These are phyloP conservation scores for Phylloporus sp. DNA, from an alignment of 768 basidiomycete genomes.

Conservation along the genomic window DNA sequence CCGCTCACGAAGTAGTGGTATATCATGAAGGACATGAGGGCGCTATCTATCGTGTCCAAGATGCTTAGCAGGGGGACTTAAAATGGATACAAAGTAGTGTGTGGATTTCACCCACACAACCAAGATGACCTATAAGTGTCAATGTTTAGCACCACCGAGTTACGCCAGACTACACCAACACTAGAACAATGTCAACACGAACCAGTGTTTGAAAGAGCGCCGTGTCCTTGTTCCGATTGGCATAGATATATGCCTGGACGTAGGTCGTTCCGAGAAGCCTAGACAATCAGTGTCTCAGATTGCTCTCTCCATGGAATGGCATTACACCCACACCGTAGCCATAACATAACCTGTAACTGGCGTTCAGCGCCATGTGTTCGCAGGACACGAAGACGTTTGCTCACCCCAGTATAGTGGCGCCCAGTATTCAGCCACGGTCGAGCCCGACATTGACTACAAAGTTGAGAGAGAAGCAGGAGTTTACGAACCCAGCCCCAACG, in stretches of 20 bases:
- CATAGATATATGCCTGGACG: conserved; percentile 4
- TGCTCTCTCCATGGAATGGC: neutral
- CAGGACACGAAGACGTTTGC: neutral
- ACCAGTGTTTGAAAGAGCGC: conserved; percentile 1
- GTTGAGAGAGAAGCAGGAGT: neutral
- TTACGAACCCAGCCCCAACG: neutral
- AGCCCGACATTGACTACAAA: neutral
- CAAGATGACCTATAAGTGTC: neutral
- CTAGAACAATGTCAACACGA: neutral
- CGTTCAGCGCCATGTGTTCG: neutral
- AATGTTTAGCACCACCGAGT: neutral
- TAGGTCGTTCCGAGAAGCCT: conserved; percentile 7
- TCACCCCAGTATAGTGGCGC: conserved; percentile 11
- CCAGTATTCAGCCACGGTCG: neutral
- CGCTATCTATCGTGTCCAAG: neutral
- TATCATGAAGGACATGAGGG: neutral
- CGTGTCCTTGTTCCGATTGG: neutral
- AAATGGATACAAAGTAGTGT: neutral
- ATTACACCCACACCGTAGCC: conserved; percentile 2
- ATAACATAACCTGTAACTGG: conserved; percentile 3
- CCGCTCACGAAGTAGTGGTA: conserved; percentile 3
- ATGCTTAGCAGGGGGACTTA: neutral
- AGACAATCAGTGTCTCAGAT: neutral
- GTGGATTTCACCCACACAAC: neutral
- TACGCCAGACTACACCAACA: neutral